Evolutionary conservation across 2,329 filamentous ascomycete genomes (phyloP), one percentile per base, ranked within the genome.

Genomic region (Lachnellula subtilissima): DNA sequence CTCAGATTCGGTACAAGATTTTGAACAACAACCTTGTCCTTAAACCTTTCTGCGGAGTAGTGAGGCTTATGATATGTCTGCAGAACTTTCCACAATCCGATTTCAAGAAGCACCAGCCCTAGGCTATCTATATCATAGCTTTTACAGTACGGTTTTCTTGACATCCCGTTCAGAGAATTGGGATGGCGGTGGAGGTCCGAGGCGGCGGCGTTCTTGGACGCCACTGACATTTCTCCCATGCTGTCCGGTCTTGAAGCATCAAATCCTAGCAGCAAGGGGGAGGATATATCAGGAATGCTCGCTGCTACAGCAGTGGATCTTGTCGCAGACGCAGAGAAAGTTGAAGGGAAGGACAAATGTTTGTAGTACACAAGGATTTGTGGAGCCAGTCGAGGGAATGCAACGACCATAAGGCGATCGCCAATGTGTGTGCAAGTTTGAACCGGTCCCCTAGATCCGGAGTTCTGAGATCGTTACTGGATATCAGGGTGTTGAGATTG

Each of bases 381-480:
- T 76, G 78, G 42, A 81, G 72, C 78, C 78, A 81, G 65, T 79
- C 78, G 39, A 81, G 73, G 1, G 76, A 77, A 63, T 81, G 78
- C n/a, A 80, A 73, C 15, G 75, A 76, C 72, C 75, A 77, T 9
- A 78, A 65, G 2, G 76, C 73, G 17, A 77, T 70, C 28, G 74
- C 73, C 19, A 79, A 70, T 3, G 69, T 75, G 52, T 32, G 28
- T 32, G 28, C 28, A 32, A 32, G 28, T 9, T 32, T 32, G 11
- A 32, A 32, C 9, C 28, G 28, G 9, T 12, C 28, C 4, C 73
- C 69, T n/a, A 78, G 71, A 54, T 77, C 75, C 2, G 75, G 76
- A 12, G 75, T 75, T 43, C 74, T 73, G 55, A 75, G 69, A 54
- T 74, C 72, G 11, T 68, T 59, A 60, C 68, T 70, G 45, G 69